These are phyloP conservation scores for Penicillium diatomitis DNA, from an alignment of 495 filamentous ascomycete species.

Conservation along the genomic window DNA sequence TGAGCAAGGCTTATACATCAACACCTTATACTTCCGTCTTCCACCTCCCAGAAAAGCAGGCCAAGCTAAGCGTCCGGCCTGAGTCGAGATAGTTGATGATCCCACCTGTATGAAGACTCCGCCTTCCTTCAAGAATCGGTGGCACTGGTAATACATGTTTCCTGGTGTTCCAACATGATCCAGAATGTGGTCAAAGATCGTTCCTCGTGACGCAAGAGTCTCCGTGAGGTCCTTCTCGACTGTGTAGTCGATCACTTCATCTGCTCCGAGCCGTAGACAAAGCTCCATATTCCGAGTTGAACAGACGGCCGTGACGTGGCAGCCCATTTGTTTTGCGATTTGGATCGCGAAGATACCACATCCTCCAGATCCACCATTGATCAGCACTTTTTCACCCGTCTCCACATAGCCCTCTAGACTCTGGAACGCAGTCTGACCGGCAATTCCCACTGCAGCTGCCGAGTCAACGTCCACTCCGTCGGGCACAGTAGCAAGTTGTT, in stretches of 20 bases:
- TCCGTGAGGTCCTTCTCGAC: slow-evolving; percentile 36
- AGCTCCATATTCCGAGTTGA: slow-evolving; percentile 50
- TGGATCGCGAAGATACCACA: slow-evolving; percentile 54
- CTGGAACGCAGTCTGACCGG: slow-evolving; percentile 52
- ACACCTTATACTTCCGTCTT: slow-evolving; percentile 42
- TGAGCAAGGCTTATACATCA: slow-evolving; percentile 28
- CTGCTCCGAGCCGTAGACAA: slow-evolving; percentile 51
- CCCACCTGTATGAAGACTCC: slow-evolving; percentile 54
- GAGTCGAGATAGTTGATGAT: slow-evolving; percentile 17
- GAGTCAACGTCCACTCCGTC: slow-evolving; percentile 41
- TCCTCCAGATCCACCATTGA: slow-evolving; percentile 61
- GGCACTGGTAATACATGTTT: slow-evolving; percentile 45
- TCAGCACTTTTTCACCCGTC: slow-evolving; percentile 48
- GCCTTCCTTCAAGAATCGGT: slow-evolving; percentile 44
- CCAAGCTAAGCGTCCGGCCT: slow-evolving; percentile 23
- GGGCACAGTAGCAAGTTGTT: slow-evolving; percentile 30
- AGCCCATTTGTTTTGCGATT: slow-evolving; percentile 56
- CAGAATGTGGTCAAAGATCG: slow-evolving; percentile 46
- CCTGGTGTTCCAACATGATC: slow-evolving; percentile 51
- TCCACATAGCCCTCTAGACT: slow-evolving; percentile 45
- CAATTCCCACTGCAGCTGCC: slow-evolving; percentile 45
- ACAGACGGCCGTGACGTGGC: slow-evolving; percentile 52
- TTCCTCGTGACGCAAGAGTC: slow-evolving; percentile 38
- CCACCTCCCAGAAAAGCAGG: slow-evolving; percentile 59
- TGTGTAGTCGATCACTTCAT: slow-evolving; percentile 65